Percentiles rank a stretch among this genome's conserved stretches.
Conservation (phyloP, 1,284 basidiomycete genomes). For the Hymenochaete sp. region DNA sequence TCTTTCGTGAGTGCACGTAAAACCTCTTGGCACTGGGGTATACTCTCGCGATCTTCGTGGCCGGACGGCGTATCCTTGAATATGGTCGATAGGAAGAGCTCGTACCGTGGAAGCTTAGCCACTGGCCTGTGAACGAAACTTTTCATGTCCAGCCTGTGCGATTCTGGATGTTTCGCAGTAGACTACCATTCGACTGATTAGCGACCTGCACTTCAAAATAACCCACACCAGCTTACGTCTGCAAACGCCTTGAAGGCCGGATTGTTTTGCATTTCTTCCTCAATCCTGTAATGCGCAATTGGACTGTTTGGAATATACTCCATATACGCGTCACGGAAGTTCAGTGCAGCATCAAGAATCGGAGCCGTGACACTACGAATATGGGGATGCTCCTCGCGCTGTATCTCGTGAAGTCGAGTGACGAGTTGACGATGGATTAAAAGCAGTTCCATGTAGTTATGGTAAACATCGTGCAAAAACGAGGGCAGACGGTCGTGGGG, state of each 20-base stretch:
- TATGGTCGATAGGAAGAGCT: slow-evolving; percentile 75
- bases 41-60: slow-evolving; percentile 72
- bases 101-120: slow-evolving; percentile 81
- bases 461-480: slow-evolving; percentile 89
- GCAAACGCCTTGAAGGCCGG: slow-evolving; percentile 74
- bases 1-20: slow-evolving; percentile 81
- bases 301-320: slow-evolving; percentile 93
- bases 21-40: slow-evolving; percentile 78
- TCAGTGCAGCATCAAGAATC: slow-evolving; percentile 81
- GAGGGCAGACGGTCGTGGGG: slow-evolving; percentile 60
- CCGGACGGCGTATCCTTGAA: slow-evolving; percentile 61
- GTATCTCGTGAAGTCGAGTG: slow-evolving; percentile 75
- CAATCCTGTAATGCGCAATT: slow-evolving; percentile 84
- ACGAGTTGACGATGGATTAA: slow-evolving; percentile 67
- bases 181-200: slow-evolving; percentile 34
- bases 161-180: slow-evolving; percentile 64
- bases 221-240: slow-evolving; percentile 44
- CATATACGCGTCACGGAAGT: slow-evolving; percentile 90
- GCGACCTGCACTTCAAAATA: neutral
- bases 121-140: slow-evolving; percentile 86
- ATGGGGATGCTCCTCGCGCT: slow-evolving; percentile 82
- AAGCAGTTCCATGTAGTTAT: slow-evolving; percentile 81
- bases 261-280: slow-evolving; percentile 81
- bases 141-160: slow-evolving; percentile 77
- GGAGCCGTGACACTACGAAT: slow-evolving; percentile 82